A percentile compares a stretch with the other conserved stretches of the same genome.
phyloP scores from a whole-genome alignment of 768 basidiomycete species.

The Russula brevipes region DNA sequence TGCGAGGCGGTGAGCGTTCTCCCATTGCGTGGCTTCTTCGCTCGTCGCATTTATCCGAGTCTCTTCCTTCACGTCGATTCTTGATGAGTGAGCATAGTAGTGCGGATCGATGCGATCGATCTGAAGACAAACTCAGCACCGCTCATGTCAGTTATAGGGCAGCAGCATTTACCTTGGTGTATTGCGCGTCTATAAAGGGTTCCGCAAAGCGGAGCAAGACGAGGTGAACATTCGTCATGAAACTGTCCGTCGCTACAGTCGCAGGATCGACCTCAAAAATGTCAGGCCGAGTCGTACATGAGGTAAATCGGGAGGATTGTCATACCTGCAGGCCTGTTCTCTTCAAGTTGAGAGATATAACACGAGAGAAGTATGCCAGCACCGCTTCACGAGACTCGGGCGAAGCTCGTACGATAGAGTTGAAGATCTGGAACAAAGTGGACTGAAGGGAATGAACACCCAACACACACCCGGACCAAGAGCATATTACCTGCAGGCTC shows the following conservation, averaged over 20 bases:
- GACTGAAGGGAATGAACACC: conserved; percentile 36
- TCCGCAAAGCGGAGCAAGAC: conserved; percentile 82
- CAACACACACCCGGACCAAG: neutral
- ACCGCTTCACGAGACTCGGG: conserved; percentile 75
- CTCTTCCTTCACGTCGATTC: conserved; percentile 79
- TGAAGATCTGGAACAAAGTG: conserved; percentile 83
- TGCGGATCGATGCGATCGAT: conserved; percentile 86
- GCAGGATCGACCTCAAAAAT: conserved; percentile 64
- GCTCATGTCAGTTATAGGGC: neutral
- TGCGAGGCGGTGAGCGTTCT: conserved; percentile 42
- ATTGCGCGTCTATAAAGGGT: conserved; percentile 91
- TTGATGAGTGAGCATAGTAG: conserved; percentile 66
- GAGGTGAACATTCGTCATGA: conserved; percentile 87
- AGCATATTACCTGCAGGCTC: conserved; percentile 60
- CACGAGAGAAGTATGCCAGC: conserved; percentile 72
- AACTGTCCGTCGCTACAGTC: conserved; percentile 86
- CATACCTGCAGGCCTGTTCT: conserved; percentile 86
- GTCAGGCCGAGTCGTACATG: neutral
- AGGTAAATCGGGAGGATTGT: neutral
- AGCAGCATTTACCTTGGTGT: conserved; percentile 59
- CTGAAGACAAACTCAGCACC: conserved; percentile 35
- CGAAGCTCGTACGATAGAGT: conserved; percentile 80
- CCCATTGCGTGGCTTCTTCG: conserved; percentile 79
- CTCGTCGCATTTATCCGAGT: conserved; percentile 91
- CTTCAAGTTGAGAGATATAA: conserved; percentile 70